Evolutionary conservation across 805 yeast genomes (phyloP), one percentile per base, ranked within the genome.

Genomic region (Citeromyces nyonsensis): DNA sequence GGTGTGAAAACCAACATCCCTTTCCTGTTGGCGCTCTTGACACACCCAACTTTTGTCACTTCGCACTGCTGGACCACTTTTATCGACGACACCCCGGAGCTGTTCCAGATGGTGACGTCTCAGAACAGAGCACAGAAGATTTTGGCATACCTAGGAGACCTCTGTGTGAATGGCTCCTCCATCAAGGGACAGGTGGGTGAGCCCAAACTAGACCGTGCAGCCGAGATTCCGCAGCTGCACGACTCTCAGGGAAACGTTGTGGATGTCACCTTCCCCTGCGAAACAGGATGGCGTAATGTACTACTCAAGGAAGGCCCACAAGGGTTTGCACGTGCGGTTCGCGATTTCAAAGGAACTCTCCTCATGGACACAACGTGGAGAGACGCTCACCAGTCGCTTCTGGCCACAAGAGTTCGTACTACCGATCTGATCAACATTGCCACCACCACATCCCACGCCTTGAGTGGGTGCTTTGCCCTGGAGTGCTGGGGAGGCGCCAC

Each of bases 401-500:
- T 91, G 49, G 99, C 99, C 7, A 91, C 99, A 28, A 80, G 98
- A 60, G 93, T 91, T 26, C 76, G 99, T 61, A 91, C 98, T 15
- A 69, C 81, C 44, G 99, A 91, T 57, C 63, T 91, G 49, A 62
- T 78, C 33, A 80, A 85, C 44, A 83, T 91, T 61, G 99, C 98
- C 14, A 86, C 85, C 38, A 73, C 93, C 36, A 91, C 99, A 24
- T 82, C 95, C 3, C 77, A 80, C 49, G 97, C 95, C 13, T 61
- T 85, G 45, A 58, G 77, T 42, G 86, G 88, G 40, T 94, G 94
- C 3, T 91, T 85, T 56, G 91, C 99, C 12, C 64, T 91, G 35
- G 99, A 91, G 62, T 91, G 98, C 66, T 91, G 99, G 99, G 99
- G 99, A 61, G 99, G 99, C 60, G 99, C 99, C 35, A 91, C 99